These are phyloP conservation scores for Pyrenophora seminiperda DNA, from an alignment of 2,329 filamentous ascomycete species.

Conservation along the genomic window DNA sequence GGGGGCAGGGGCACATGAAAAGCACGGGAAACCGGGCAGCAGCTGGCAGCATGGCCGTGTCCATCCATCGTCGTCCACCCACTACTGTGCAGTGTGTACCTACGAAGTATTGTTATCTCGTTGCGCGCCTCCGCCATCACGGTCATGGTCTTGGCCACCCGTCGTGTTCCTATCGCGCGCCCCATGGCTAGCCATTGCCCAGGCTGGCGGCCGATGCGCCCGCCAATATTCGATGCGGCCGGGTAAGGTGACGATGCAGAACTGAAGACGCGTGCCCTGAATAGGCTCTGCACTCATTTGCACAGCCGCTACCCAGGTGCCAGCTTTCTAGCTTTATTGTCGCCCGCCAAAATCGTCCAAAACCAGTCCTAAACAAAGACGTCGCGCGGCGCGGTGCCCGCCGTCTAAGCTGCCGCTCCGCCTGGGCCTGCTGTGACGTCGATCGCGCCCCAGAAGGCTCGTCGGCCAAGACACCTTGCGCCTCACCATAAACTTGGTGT, in stretches of 20 bases:
- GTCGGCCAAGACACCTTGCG: slow-evolving; percentile 22
- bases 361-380: background rate
- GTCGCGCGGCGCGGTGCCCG: background rate
- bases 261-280: background rate
- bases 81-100: no score
- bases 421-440: slow-evolving; percentile 16
- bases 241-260: background rate
- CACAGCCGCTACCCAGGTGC: background rate
- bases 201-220: no score
- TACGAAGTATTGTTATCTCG: no score
- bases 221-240: background rate
- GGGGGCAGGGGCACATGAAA: background rate
- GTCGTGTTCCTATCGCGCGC: background rate
- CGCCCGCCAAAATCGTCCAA: background rate
- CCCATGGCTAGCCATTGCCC: no score
- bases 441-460: slow-evolving; percentile 11
- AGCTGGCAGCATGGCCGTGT: background rate
- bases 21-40: slow-evolving; percentile 1
- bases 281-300: no score
- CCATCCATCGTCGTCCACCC: no score
- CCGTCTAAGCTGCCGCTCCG: slow-evolving; percentile 8
- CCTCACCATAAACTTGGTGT: slow-evolving; percentile 24
- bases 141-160: no score
- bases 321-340: background rate
- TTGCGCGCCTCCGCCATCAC: background rate